Percentiles rank a stretch among this genome's conserved stretches.
Evolutionary conservation across 2,329 filamentous ascomycete species (phyloP).

Genomic region (Paecilomyces sp.): DNA sequence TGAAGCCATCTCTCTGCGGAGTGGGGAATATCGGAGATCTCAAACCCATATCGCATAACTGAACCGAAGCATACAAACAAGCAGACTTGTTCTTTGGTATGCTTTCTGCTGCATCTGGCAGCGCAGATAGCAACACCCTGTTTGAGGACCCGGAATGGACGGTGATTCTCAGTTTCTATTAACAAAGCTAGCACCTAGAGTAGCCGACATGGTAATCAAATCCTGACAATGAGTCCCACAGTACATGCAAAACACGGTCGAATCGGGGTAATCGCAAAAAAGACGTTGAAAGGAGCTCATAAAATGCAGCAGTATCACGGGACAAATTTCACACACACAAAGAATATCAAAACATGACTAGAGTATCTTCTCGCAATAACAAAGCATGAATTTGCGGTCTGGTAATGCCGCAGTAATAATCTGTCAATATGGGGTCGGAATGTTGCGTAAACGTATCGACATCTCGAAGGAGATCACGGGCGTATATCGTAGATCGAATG

Average conservation of each 20-base stretch:
- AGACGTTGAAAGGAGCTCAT: background rate
- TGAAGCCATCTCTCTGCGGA: background rate
- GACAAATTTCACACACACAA: background rate
- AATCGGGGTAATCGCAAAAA: slow-evolving; percentile 8
- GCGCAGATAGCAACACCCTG: background rate
- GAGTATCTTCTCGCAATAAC: background rate
- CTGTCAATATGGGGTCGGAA: background rate
- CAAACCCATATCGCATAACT: no score
- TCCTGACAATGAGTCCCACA: slow-evolving; percentile 9
- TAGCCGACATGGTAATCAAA: slow-evolving; percentile 2
- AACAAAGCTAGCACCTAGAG: background rate
- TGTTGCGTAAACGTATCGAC: background rate
- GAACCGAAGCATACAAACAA: no score
- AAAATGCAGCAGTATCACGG: background rate
- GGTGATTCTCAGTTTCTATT: background rate
- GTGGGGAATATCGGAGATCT: background rate
- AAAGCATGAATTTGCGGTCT: background rate
- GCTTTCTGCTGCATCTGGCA: background rate
- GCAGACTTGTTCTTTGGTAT: background rate
- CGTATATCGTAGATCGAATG: background rate
- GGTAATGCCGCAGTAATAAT: background rate
- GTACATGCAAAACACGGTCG: slow-evolving; percentile 4
- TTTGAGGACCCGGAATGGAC: background rate
- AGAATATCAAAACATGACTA: background rate
- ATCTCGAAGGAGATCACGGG: background rate